Evolutionary conservation across 768 basidiomycete genomes (phyloP).

Genomic region (Dictyophora rubrovolvata): DNA sequence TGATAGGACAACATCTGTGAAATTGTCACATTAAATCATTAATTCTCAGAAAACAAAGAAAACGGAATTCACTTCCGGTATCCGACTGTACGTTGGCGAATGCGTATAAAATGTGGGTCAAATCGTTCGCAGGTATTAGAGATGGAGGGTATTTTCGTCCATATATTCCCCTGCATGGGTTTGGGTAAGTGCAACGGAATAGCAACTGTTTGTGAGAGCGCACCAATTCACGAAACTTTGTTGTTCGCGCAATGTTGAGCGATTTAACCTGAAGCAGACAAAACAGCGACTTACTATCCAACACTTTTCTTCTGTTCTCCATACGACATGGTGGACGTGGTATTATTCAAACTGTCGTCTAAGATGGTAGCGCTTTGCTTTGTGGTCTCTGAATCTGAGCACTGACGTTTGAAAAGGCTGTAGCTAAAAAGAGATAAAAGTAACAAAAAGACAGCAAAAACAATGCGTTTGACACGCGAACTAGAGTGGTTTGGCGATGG

Average conservation of each 20-base stretch:
- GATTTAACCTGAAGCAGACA: neutral
- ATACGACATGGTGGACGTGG: neutral
- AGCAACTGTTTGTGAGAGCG: neutral
- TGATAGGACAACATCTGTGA: conserved; percentile 70
- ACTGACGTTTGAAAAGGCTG: neutral
- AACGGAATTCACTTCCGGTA: conserved; percentile 38
- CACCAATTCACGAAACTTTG: conserved; percentile 10
- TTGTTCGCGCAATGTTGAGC: neutral
- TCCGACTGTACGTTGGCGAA: conserved; percentile 84
- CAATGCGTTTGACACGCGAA: neutral
- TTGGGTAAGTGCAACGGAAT: neutral
- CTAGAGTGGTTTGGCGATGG: neutral
- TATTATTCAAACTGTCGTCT: neutral
- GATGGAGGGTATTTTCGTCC: conserved; percentile 86
- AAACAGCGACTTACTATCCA: conserved; percentile 2
- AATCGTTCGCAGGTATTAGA: conserved; percentile 67
- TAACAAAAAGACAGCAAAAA: neutral
- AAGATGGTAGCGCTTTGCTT: neutral
- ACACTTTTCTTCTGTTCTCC: neutral
- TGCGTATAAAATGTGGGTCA: conserved; percentile 90
- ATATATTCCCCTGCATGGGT: conserved; percentile 73
- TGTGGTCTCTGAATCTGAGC: neutral
- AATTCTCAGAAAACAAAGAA: neutral
- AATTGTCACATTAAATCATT: neutral
- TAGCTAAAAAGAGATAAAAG: neutral